phyloP scores from a whole-genome alignment of 2,329 filamentous ascomycete genomes.

The Pseudogymnoascus sp. region DNA sequence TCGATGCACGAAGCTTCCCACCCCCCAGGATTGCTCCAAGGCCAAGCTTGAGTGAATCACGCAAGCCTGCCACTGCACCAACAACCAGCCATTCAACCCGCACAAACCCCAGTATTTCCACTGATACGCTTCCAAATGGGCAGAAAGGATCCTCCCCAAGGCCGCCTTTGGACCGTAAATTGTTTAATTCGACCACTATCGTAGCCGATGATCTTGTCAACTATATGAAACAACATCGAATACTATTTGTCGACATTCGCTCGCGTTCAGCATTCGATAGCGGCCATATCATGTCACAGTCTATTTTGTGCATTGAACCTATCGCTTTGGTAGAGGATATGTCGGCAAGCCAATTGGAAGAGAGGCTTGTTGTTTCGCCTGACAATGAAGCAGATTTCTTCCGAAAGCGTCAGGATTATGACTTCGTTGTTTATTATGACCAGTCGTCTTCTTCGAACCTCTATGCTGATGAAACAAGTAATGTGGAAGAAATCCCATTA shows the following conservation, averaged over 20 bases:
- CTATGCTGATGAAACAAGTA: conserved; percentile 33
- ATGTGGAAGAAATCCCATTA: conserved; percentile 45
- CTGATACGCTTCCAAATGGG: background rate
- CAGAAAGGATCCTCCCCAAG: background rate
- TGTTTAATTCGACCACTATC: conserved; percentile 19
- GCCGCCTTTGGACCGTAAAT: background rate
- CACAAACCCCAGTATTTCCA: background rate
- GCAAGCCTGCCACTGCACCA: background rate
- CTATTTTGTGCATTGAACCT: conserved; percentile 85
- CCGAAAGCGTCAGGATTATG: conserved; percentile 63
- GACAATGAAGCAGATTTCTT: conserved; percentile 70
- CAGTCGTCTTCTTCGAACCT: conserved; percentile 42
- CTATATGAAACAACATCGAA: conserved; percentile 56
- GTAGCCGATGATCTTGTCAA: conserved; percentile 59
- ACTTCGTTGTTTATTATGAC: conserved; percentile 88
- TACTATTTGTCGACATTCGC: conserved; percentile 82
- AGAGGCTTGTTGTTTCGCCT: conserved; percentile 63
- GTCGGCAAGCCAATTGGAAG: conserved; percentile 53
- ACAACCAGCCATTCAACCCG: background rate
- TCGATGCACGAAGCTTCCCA: background rate
- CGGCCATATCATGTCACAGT: conserved; percentile 78
- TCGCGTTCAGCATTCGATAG: conserved; percentile 72
- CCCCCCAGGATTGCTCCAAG: background rate
- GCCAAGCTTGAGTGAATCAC: background rate
- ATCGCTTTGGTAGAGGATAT: conserved; percentile 62